Conservation (phyloP, 2,329 filamentous ascomycete species). For the Pseudogymnoascus sp. region DNA sequence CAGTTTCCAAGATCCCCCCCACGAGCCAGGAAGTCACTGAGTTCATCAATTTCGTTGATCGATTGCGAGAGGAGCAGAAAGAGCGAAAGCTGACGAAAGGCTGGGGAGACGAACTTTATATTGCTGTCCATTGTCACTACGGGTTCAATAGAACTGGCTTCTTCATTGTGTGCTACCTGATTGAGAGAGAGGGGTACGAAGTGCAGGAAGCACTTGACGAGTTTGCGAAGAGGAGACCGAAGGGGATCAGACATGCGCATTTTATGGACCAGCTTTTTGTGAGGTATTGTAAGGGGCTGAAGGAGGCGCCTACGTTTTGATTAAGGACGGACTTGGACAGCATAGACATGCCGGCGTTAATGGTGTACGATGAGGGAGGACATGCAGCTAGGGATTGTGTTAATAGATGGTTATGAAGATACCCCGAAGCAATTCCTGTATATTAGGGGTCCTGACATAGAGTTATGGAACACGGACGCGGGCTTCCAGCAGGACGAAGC, state of each 20-base stretch:
- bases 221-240: slow-evolving; percentile 65
- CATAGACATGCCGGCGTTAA: neutral
- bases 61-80: slow-evolving; percentile 50
- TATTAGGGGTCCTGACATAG: neutral
- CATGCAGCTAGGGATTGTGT: neutral
- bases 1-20: slow-evolving; percentile 85
- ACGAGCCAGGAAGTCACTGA: slow-evolving; percentile 44
- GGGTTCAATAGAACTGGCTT: slow-evolving; percentile 93
- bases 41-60: slow-evolving; percentile 52
- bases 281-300: slow-evolving; percentile 51
- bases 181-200: slow-evolving; percentile 66
- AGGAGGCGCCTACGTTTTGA: slow-evolving; percentile 17
- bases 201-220: slow-evolving; percentile 72
- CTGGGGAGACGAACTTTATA: slow-evolving; percentile 39
- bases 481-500: neutral
- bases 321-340: neutral
- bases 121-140: slow-evolving; percentile 92
- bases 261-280: slow-evolving; percentile 81
- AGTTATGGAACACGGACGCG: neutral
- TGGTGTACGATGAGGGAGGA: slow-evolving; percentile 1
- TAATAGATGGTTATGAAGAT: neutral
- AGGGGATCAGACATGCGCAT: slow-evolving; percentile 82
- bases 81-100: slow-evolving; percentile 35
- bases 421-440: slow-evolving; percentile 9
- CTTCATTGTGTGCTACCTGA: slow-evolving; percentile 83